Percentiles rank a stretch among this genome's conserved stretches.
Conservation (phyloP, 331 rosid genomes). For the Saraca asoca region DNA sequence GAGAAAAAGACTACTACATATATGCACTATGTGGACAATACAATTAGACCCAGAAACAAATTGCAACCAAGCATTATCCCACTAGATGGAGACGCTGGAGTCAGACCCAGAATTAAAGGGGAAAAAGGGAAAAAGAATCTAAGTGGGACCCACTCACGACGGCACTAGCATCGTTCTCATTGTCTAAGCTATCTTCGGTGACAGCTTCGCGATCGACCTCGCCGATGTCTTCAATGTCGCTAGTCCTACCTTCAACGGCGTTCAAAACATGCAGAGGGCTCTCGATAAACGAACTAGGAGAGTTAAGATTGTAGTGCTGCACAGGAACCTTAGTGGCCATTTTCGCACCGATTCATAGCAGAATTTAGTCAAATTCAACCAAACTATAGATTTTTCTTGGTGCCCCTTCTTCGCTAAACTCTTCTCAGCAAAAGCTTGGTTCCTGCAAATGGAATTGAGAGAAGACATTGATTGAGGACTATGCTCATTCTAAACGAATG, state of each 20-base stretch:
- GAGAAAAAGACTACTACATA: background rate
- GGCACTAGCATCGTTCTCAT: conserved; percentile 54
- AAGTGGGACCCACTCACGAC: conserved; percentile 50
- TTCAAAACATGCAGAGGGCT: conserved; percentile 83
- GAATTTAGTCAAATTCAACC: conserved; percentile 29
- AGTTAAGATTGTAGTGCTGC: conserved; percentile 83
- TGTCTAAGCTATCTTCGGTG: conserved; percentile 51
- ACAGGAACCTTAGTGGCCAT: conserved; percentile 91
- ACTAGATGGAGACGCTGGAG: no score
- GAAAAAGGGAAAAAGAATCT: no score
- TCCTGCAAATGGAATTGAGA: conserved; percentile 18
- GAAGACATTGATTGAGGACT: conserved; percentile 20
- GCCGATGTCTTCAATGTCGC: conserved; percentile 54
- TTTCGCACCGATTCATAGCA: conserved; percentile 15
- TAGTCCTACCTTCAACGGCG: conserved; percentile 60
- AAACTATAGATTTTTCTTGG: background rate
- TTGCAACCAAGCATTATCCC: background rate
- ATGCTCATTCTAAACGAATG: background rate
- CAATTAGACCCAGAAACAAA: no score
- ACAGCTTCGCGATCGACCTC: conserved; percentile 55
- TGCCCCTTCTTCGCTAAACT: background rate
- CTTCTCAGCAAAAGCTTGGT: background rate
- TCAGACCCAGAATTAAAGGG: background rate
- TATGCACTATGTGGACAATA: background rate
- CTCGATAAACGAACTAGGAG: conserved; percentile 77